These are phyloP conservation scores for Chloranthus sessilifolius DNA, from an alignment of 164 flowering plant genomes.

Conservation along the genomic window DNA sequence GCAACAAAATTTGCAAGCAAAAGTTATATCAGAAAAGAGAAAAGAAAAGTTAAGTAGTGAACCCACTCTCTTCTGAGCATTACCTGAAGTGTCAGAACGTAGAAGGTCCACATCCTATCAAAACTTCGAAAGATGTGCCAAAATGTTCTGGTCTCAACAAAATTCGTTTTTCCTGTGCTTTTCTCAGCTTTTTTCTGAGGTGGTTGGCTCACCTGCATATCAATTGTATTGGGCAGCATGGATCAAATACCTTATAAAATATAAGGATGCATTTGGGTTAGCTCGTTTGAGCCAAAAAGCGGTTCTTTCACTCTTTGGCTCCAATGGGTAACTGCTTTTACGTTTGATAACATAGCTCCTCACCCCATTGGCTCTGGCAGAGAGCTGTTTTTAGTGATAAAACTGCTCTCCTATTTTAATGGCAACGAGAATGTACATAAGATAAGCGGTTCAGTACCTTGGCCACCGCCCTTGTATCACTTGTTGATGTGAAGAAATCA, in stretches of 20 bases:
- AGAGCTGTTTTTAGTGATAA: no score
- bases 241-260: neutral
- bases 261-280: no score
- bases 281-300: no score
- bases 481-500: conserved; percentile 82
- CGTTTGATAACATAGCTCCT: no score
- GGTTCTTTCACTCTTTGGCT: no score
- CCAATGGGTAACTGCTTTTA: no score
- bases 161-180: conserved; percentile 78
- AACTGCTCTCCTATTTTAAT: no score
- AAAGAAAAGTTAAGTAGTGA: no score
- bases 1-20: neutral
- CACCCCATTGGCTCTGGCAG: no score
- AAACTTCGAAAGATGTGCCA: conserved; percentile 95
- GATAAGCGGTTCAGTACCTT: no score
- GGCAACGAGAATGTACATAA: conserved; percentile 4
- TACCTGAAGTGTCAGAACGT: conserved; percentile 84
- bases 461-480: conserved; percentile 22
- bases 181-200: conserved; percentile 32
- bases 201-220: conserved; percentile 46
- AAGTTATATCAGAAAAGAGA: neutral
- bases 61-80: neutral
- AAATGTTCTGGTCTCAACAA: conserved; percentile 83
- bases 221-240: conserved; percentile 2
- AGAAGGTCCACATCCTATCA: conserved; percentile 95